A percentile compares a stretch with the other conserved stretches of the same genome.
Conservation (phyloP, 2,329 filamentous ascomycete genomes). For the Fusarium dlaminii region DNA sequence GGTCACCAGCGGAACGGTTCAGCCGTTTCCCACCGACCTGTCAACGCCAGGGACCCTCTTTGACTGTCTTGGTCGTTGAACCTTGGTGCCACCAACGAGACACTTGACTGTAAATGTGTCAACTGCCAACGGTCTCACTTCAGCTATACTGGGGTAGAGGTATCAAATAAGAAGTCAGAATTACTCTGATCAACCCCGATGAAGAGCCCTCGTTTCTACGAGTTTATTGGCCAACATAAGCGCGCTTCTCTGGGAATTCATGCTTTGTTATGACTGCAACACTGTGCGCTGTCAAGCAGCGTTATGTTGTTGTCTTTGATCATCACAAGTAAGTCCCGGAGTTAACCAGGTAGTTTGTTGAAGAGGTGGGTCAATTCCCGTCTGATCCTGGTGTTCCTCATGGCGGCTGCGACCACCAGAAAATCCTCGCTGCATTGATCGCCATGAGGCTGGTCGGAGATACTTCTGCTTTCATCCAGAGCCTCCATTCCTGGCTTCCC, state of each 20-base stretch:
- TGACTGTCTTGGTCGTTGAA: conserved; percentile 6
- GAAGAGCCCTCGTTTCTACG: not conserved
- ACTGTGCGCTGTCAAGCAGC: not conserved
- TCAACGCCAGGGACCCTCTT: conserved; percentile 10
- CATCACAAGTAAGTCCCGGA: not conserved
- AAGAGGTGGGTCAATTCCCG: conserved; percentile 34
- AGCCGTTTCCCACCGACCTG: conserved; percentile 18
- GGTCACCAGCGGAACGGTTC: conserved; percentile 24
- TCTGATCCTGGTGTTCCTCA: conserved; percentile 28
- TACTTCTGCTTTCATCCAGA: conserved; percentile 37
- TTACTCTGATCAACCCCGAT: not conserved
- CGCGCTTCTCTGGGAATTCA: not conserved
- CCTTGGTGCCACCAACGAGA: conserved; percentile 17
- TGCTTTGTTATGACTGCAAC: not conserved
- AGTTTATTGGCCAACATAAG: conserved; percentile 2
- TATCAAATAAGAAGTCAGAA: not conserved
- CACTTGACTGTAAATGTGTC: conserved; percentile 1
- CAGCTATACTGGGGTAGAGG: conserved; percentile 34
- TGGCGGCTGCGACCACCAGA: conserved; percentile 19
- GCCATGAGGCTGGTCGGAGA: conserved; percentile 31
- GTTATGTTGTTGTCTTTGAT: not conserved
- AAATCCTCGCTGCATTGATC: conserved; percentile 35
- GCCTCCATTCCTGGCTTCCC: conserved; percentile 29
- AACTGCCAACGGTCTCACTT: conserved; percentile 30
- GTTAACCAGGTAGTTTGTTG: not conserved